phyloP scores from a whole-genome alignment of 2,329 filamentous ascomycete species.

The Trichoderma citrinoviride region DNA sequence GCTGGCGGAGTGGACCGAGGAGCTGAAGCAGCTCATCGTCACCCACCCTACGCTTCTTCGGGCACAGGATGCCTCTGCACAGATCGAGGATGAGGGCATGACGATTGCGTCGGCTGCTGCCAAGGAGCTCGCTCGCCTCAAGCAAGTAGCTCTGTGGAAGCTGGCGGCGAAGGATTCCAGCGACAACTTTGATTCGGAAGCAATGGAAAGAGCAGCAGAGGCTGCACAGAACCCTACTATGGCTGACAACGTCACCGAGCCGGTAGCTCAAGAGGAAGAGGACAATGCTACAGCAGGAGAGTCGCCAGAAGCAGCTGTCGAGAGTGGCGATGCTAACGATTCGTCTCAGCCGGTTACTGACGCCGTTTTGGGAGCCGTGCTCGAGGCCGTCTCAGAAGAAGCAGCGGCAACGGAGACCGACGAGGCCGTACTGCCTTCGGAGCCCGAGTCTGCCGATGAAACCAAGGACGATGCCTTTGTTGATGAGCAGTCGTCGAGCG shows the following conservation, averaged over 20 bases:
- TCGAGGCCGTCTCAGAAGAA: slow-evolving; percentile 18
- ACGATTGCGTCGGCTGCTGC: slow-evolving; percentile 73
- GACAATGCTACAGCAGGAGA: slow-evolving; percentile 30
- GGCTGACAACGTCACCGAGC: slow-evolving; percentile 23
- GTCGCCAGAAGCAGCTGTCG: slow-evolving; percentile 23
- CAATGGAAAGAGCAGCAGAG: slow-evolving; percentile 57
- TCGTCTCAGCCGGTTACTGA: slow-evolving; percentile 22
- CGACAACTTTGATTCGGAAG: slow-evolving; percentile 73
- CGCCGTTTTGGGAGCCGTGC: slow-evolving; percentile 22
- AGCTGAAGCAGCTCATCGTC: slow-evolving; percentile 73
- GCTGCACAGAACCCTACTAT: slow-evolving; percentile 34
- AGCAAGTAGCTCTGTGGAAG: slow-evolving; percentile 84
- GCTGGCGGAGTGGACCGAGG: slow-evolving; percentile 79
- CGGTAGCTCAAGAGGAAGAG: slow-evolving; percentile 26
- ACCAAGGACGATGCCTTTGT: slow-evolving; percentile 9
- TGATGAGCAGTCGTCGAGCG: not conserved
- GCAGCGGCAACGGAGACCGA: not conserved
- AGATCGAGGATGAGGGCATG: slow-evolving; percentile 79
- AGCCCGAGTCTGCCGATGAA: slow-evolving; percentile 26
- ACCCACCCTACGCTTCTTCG: slow-evolving; percentile 67
- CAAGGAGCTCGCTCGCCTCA: slow-evolving; percentile 74
- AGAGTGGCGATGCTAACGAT: slow-evolving; percentile 18
- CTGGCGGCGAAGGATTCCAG: slow-evolving; percentile 69
- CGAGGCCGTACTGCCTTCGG: not conserved
- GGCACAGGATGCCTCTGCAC: slow-evolving; percentile 64